Percentiles rank a stretch among this genome's conserved stretches.
Conservation (phyloP, 257 asterid genomes). For the Buddleja alternifolia region DNA sequence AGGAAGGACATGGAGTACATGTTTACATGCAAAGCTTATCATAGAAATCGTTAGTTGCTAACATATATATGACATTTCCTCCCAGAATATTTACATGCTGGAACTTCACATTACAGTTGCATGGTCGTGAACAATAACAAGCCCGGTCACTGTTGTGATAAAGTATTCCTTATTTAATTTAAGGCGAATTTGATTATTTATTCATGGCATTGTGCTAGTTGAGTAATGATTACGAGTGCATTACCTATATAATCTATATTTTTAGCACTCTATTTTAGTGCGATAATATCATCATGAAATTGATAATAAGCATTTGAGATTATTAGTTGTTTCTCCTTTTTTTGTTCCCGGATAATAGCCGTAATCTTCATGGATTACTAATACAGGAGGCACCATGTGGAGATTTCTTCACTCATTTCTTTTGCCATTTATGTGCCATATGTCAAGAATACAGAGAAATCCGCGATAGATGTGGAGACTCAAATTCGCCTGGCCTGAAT, state of each 20-base stretch:
- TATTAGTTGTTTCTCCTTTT: background rate
- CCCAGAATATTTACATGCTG: too few relatives aligned
- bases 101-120: background rate
- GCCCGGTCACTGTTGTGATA: background rate
- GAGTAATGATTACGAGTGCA: too few relatives aligned
- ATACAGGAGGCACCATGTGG: constrained; percentile 94
- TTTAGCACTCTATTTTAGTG: background rate
- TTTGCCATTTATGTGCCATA: constrained; percentile 87
- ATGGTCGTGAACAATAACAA: background rate
- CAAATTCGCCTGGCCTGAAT: constrained; percentile 38
- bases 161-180: constrained; percentile 1
- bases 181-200: background rate
- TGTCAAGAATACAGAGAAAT: constrained; percentile 96
- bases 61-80: too few relatives aligned
- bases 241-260: too few relatives aligned
- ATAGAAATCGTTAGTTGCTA: too few relatives aligned
- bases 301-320: background rate
- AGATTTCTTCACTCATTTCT: constrained; percentile 80
- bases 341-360: too few relatives aligned
- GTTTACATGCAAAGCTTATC: background rate
- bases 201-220: too few relatives aligned
- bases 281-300: background rate
- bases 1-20: constrained; percentile 12
- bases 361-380: constrained; percentile 15
- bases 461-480: constrained; percentile 63